Evolutionary conservation across 331 rosid species (phyloP).

Genomic region (Pyrus hybrid): DNA sequence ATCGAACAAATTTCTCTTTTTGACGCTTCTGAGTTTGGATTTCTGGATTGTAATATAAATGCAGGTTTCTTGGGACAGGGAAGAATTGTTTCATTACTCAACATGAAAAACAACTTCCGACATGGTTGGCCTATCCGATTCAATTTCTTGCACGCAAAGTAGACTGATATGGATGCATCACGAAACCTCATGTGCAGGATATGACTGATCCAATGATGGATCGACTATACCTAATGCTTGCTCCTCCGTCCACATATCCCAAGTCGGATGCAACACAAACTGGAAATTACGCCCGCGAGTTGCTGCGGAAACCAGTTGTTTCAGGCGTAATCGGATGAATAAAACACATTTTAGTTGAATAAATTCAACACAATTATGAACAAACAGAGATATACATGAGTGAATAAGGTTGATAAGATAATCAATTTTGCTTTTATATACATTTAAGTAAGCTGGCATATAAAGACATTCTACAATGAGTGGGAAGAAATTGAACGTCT

Average conservation of each 20-base stretch:
- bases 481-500: too few relatives aligned
- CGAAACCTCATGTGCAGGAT: slow-evolving; percentile 3
- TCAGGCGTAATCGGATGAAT: too few relatives aligned
- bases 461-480: too few relatives aligned
- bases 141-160: slow-evolving; percentile 32
- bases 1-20: neutral
- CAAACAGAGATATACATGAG: too few relatives aligned
- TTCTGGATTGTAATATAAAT: neutral
- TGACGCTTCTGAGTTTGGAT: slow-evolving; percentile 4
- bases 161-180: slow-evolving; percentile 40
- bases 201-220: slow-evolving; percentile 11
- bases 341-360: too few relatives aligned
- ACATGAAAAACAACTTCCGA: neutral
- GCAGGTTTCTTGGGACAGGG: neutral
- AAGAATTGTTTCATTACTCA: neutral
- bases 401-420: too few relatives aligned
- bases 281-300: too few relatives aligned
- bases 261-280: neutral
- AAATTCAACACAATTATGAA: too few relatives aligned
- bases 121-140: slow-evolving; percentile 37
- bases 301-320: too few relatives aligned
- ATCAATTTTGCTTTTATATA: too few relatives aligned
- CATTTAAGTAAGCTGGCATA: too few relatives aligned
- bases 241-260: neutral
- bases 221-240: neutral